Conservation (phyloP, 2,329 filamentous ascomycete species). For the Penicillium sp. region DNA sequence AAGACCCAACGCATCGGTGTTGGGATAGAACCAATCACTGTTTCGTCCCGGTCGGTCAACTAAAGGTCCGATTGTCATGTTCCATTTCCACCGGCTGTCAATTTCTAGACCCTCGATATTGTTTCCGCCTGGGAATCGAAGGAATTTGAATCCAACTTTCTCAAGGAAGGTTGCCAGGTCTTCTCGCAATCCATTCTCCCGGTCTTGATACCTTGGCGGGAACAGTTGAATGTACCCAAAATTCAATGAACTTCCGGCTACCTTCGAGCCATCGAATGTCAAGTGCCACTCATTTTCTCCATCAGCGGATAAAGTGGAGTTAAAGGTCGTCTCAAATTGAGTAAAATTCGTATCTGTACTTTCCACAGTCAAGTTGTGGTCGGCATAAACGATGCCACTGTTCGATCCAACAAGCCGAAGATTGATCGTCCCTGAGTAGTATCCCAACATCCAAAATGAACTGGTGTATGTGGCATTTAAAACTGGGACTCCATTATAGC, state of each 20-base stretch:
- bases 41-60: conserved; percentile 54
- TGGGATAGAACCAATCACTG: conserved; percentile 60
- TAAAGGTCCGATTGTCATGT: conserved; percentile 44
- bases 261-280: conserved; percentile 25
- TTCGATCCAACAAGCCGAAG: conserved; percentile 27
- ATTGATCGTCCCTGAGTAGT: conserved; percentile 27
- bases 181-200: conserved; percentile 56
- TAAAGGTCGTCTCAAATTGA: conserved; percentile 23
- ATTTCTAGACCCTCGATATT: conserved; percentile 49
- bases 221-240: conserved; percentile 30
- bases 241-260: conserved; percentile 21
- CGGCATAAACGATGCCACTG: conserved; percentile 26
- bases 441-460: conserved; percentile 34
- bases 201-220: conserved; percentile 27
- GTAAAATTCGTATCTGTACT: conserved; percentile 20
- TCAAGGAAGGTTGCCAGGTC: conserved; percentile 58
- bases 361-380: conserved; percentile 28
- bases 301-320: conserved; percentile 20
- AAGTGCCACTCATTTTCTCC: conserved; percentile 33
- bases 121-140: conserved; percentile 67
- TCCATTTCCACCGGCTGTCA: conserved; percentile 41
- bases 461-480: conserved; percentile 26
- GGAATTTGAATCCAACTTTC: conserved; percentile 56
- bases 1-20: conserved; percentile 61
- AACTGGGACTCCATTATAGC: conserved; percentile 33